Percentiles rank a stretch among this genome's conserved stretches.
Conservation (phyloP, 1,139 yeast species). For the Wickerhamomyces sp. region DNA sequence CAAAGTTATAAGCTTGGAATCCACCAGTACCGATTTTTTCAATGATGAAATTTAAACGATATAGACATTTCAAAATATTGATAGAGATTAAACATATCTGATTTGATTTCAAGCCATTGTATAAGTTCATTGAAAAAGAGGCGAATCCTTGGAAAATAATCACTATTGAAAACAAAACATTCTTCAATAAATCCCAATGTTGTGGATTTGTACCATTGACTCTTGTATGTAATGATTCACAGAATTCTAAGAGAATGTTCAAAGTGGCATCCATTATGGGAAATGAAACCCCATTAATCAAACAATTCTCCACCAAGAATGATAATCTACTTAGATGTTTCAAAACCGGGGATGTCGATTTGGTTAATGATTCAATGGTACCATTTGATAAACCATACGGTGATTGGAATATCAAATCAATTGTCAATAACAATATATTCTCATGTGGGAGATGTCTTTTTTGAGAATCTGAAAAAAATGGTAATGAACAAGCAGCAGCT, state of each 20-base stretch:
- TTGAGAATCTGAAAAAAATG: slow-evolving; percentile 12
- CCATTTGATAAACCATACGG: slow-evolving; percentile 25
- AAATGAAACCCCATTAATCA: slow-evolving; percentile 16
- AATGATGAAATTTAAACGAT: slow-evolving; percentile 49
- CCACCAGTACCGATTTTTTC: slow-evolving; percentile 65
- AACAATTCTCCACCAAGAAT: slow-evolving; percentile 36
- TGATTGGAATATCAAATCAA: slow-evolving; percentile 24
- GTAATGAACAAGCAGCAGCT: slow-evolving; percentile 18
- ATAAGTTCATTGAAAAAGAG: slow-evolving; percentile 31
- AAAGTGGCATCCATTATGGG: slow-evolving; percentile 24
- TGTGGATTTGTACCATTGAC: slow-evolving; percentile 5
- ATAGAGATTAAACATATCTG: slow-evolving; percentile 28
- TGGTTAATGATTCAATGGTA: not conserved
- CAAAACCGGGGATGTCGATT: slow-evolving; percentile 35
- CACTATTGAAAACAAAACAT: slow-evolving; percentile 44
- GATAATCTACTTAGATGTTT: slow-evolving; percentile 48
- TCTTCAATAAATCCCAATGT: slow-evolving; percentile 33
- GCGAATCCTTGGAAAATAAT: slow-evolving; percentile 54
- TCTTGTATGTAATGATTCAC: slow-evolving; percentile 8
- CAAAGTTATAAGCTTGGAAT: slow-evolving; percentile 63
- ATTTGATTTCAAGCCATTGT: slow-evolving; percentile 14
- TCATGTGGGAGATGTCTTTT: slow-evolving; percentile 19
- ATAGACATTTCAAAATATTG: slow-evolving; percentile 42
- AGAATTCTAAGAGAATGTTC: slow-evolving; percentile 24
- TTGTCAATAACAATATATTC: slow-evolving; percentile 14